Conservation (phyloP, 306 rosid genomes). For the Dalbergia oliveri region DNA sequence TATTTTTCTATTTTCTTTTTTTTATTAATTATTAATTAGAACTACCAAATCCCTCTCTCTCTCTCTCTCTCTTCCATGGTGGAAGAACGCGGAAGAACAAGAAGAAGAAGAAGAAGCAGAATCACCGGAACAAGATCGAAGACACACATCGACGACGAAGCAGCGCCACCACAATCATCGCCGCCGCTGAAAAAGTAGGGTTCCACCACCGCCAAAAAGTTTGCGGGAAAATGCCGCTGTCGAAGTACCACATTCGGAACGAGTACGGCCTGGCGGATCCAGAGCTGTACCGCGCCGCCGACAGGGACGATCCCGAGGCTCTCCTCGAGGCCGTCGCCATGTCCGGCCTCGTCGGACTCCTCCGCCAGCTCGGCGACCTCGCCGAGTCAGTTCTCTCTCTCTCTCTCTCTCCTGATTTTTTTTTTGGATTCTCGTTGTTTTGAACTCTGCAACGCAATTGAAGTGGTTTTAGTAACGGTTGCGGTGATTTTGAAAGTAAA, state of each 20-base stretch:
- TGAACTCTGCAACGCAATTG: slow-evolving; percentile 1
- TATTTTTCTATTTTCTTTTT: background rate
- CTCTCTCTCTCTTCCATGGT: slow-evolving; percentile 57
- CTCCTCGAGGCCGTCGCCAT: slow-evolving; percentile 94
- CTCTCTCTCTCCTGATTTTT: background rate
- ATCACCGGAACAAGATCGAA: slow-evolving; percentile 46
- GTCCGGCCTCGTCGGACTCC: slow-evolving; percentile 96
- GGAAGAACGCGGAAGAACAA: slow-evolving; percentile 55
- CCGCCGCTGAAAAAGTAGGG: slow-evolving; percentile 42
- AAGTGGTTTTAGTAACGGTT: slow-evolving; percentile 1
- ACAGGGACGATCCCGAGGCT: slow-evolving; percentile 97
- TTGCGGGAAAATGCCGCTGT: slow-evolving; percentile 71
- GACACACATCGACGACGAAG: background rate
- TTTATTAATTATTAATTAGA: too few relatives aligned
- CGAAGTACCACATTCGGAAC: slow-evolving; percentile 82
- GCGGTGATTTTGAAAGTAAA: background rate
- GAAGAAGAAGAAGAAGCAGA: slow-evolving; percentile 21
- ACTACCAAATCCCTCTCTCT: background rate
- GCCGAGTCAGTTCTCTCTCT: slow-evolving; percentile 63
- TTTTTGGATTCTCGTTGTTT: slow-evolving; percentile 32
- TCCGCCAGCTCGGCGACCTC: slow-evolving; percentile 99
- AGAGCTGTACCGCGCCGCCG: slow-evolving; percentile 88
- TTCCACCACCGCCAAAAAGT: background rate
- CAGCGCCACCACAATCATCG: background rate
- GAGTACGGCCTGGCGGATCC: slow-evolving; percentile 95